Conservation (phyloP, 2,329 filamentous ascomycete species). For the Aaosphaeria arxii region DNA sequence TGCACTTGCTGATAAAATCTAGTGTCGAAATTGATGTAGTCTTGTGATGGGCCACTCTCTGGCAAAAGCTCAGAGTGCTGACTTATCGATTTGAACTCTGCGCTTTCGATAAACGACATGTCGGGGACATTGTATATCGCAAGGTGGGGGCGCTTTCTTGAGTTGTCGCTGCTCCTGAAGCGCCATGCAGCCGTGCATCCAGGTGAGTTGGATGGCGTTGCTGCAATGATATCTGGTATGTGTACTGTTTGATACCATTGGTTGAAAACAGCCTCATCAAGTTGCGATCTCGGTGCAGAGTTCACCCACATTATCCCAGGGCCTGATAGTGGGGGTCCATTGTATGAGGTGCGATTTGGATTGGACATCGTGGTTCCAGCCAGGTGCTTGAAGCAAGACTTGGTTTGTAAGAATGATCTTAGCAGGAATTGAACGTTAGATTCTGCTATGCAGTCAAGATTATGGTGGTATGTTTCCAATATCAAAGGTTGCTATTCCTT, state of each 20-base stretch:
- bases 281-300: conserved; percentile 2
- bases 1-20: conserved; percentile 7
- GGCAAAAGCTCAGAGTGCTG: conserved; percentile 4
- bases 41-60: conserved; percentile 3
- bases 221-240: conserved; percentile 6
- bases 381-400: too few relatives aligned
- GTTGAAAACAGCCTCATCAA: conserved; percentile 4
- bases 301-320: conserved; percentile 8
- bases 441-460: too few relatives aligned
- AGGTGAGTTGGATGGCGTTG: neutral
- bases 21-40: conserved; percentile 8
- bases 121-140: conserved; percentile 7
- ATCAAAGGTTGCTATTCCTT: too few relatives aligned
- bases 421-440: too few relatives aligned
- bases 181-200: conserved; percentile 8
- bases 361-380: conserved; percentile 1
- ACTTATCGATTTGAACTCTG: conserved; percentile 2
- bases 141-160: conserved; percentile 4
- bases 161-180: conserved; percentile 4
- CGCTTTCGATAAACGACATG: conserved; percentile 5
- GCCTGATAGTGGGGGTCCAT: conserved; percentile 3
- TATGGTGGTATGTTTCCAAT: too few relatives aligned
- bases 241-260: conserved; percentile 8
- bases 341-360: conserved; percentile 5
- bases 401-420: too few relatives aligned